A percentile compares a stretch with the other conserved stretches of the same genome.
These are phyloP conservation scores for Pichia insulana DNA, from an alignment of 805 yeast species.

Conservation along the genomic window DNA sequence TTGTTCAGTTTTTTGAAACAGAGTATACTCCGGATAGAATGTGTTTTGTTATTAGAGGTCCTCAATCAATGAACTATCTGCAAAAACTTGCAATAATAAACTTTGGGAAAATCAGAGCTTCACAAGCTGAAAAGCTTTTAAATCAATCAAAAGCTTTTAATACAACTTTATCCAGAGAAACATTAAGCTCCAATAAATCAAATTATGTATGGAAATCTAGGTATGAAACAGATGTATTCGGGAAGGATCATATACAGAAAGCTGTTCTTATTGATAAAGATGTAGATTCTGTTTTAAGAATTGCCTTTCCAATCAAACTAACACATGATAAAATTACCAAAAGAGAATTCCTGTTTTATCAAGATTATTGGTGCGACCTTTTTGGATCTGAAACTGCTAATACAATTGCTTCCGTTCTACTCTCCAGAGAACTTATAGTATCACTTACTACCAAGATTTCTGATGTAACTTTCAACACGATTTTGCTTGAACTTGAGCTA, in stretches of 20 bases:
- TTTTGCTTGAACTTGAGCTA: slow-evolving; percentile 39
- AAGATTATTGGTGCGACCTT: slow-evolving; percentile 44
- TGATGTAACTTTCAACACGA: slow-evolving; percentile 13
- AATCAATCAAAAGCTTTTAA: neutral
- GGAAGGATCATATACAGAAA: slow-evolving; percentile 14
- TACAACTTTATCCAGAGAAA: neutral
- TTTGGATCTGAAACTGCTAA: slow-evolving; percentile 55
- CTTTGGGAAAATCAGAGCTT: slow-evolving; percentile 31
- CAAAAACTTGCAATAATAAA: slow-evolving; percentile 40
- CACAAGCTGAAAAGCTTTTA: neutral
- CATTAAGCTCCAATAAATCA: slow-evolving; percentile 6
- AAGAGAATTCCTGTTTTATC: slow-evolving; percentile 25
- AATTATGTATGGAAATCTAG: slow-evolving; percentile 17
- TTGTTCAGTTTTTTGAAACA: slow-evolving; percentile 32
- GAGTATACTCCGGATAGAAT: slow-evolving; percentile 41
- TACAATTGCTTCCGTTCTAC: slow-evolving; percentile 38
- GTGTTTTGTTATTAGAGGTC: slow-evolving; percentile 54
- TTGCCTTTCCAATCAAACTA: slow-evolving; percentile 31
- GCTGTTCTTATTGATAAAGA: slow-evolving; percentile 31
- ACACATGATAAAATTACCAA: slow-evolving; percentile 7
- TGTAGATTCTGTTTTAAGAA: slow-evolving; percentile 31
- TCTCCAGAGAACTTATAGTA: slow-evolving; percentile 28
- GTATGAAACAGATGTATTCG: slow-evolving; percentile 21
- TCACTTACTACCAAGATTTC: slow-evolving; percentile 32
- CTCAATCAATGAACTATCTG: slow-evolving; percentile 52